Base-by-base conservation (phyloP, 108 stramenopile species). In the Nitzschia sp. region DNA sequence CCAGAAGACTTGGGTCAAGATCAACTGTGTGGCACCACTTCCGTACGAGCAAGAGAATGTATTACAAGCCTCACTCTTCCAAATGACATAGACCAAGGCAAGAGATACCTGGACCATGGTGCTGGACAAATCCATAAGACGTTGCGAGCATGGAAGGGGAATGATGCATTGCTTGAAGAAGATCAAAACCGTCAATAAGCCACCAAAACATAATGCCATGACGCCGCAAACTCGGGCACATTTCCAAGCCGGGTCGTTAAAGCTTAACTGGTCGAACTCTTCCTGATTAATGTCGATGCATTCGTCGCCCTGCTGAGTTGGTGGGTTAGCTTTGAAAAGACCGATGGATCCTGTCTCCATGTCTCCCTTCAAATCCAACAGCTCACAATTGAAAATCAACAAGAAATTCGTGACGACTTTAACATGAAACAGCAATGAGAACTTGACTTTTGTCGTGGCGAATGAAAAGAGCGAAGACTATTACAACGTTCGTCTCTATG, bases 141-240 rank as follows among this genome's bases (percentile, higher is more conserved):
- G 0, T 54, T 70, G 69, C 27, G 59, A 24, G 27, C 70, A 71
- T 18, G 75, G 75, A 1, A 76, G 31, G 13, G 75, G 75, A 26
- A 46, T 55, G 8, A 76, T 62, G 28, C 68, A 76, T 46, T 76
- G 75, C 21, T 76, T 68, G 75, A 76, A 76, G 30, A 76, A 64
- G n/a, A 13, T 54, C 18, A 63, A 64, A 30, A 70, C 26, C 3
- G 51, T 27, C 69, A 76, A 28, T 27, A 76, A n/a, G 54, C 51
- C 33, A 18, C 75, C 75, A 45, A 76, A 46, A n/a, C 28, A 35
- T 1, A 64, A 29, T 5, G 53, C 75, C 34, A 71, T 45, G 28
- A 70, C 46, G n/a, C 35, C 36, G 24, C 54, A 35, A 13, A 28
- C 23, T 42, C 54, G 54, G 25, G 66, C 66, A 11, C 33, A 36